Evolutionary conservation across 495 filamentous ascomycete species (phyloP), one percentile per base, ranked within the genome.

Genomic region (Hyphodiscus hymeniophilus): DNA sequence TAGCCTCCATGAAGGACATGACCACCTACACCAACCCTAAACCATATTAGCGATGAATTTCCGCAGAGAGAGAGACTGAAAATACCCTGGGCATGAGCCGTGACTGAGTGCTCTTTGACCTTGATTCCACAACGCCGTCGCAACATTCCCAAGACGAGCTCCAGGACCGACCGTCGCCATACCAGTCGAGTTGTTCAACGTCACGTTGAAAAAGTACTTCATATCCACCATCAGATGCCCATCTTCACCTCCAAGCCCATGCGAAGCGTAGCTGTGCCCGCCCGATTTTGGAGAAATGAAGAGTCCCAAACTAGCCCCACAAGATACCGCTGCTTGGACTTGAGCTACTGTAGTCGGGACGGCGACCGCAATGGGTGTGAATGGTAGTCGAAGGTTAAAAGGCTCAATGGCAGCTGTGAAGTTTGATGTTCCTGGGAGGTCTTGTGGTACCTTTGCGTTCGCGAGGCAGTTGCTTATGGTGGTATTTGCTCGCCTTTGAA

Each of bases 1-100:
- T 73, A 77, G 6, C 85, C 85, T 11, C 84, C 85, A 45, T 84
- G 77, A 0, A 81, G 81, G 39, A 76, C 72, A 60, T 89, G 87
- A 2, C 79, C 79, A 2, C 76, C 76, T 18, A 81, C 69, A 22
- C 79, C 77, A 18, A 73, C 77, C 69, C 10, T 28, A 28, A 4
- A 10, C 26, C 4, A 10, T 28, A 5, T 28, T 10, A 28, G 26
- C 26, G 10, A 28, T n/a, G n/a, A 28, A 28, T 28, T 28, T 28
- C 26, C n/a, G n/a, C n/a, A n/a, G n/a, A n/a, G n/a, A n/a, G n/a
- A n/a, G n/a, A 28, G 26, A 28, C 26, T 10, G 26, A 28, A 28
- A 28, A 28, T 28, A 53, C 50, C 50, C 63, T 15, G 81, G 76
- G 47, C 76, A 84, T 10, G 77, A 77, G 16, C 81, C 84, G 50